Evolutionary conservation across 2,329 filamentous ascomycete genomes (phyloP).

Genomic region (Curvularia eragrostidis): DNA sequence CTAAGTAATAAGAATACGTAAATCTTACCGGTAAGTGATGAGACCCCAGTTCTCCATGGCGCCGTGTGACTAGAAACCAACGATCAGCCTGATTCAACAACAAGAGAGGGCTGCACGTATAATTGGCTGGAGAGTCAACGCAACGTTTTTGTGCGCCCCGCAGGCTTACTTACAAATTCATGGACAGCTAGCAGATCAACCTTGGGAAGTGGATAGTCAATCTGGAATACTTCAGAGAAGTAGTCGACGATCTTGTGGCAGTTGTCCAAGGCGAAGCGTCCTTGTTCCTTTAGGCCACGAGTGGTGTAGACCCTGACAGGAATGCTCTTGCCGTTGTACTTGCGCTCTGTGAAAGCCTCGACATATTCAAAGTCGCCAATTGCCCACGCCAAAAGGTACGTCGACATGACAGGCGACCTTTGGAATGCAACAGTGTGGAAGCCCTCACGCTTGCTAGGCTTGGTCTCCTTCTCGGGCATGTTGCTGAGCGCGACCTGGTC

Average conservation of each 20-base stretch:
- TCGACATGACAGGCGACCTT: conserved; percentile 92
- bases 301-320: conserved; percentile 97
- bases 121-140: conserved; percentile 49
- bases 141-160: conserved; percentile 13
- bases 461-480: conserved; percentile 83
- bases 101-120: conserved; percentile 44
- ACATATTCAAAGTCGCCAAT: conserved; percentile 97
- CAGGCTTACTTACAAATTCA: conserved; percentile 73
- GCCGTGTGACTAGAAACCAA: conserved; percentile 65
- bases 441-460: conserved; percentile 73
- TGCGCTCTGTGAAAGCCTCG: conserved; percentile 85
- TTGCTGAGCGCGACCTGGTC: conserved; percentile 91
- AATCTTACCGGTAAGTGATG: conserved; percentile 80
- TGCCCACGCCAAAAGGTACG: conserved; percentile 94
- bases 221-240: conserved; percentile 93
- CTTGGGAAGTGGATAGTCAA: conserved; percentile 85
- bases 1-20: neutral
- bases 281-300: conserved; percentile 90
- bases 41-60: conserved; percentile 99
- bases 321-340: conserved; percentile 88
- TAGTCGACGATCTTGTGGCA: conserved; percentile 94
- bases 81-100: conserved; percentile 49
- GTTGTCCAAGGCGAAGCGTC: conserved; percentile 85
- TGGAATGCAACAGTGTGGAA: conserved; percentile 88
- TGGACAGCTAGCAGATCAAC: conserved; percentile 96